A percentile compares a stretch with the other conserved stretches of the same genome.
Conservation (phyloP, 2,329 filamentous ascomycete genomes). For the Chrysoporthe cubensis region DNA sequence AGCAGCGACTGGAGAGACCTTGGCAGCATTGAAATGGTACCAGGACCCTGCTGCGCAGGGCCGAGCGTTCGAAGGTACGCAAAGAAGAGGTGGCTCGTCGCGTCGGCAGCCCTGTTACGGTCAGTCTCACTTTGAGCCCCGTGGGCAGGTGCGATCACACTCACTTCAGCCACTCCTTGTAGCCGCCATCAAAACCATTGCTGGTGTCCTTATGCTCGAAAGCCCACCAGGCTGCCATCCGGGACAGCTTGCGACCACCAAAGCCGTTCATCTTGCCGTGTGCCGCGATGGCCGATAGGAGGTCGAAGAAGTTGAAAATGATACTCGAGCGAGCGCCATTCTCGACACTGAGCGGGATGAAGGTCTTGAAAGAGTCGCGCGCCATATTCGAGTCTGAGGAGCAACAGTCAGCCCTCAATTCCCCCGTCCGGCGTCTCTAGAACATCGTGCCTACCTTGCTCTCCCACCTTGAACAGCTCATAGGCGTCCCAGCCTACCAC, state of each 20-base stretch:
- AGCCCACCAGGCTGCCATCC: slow-evolving; percentile 98
- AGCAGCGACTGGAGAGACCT: slow-evolving; percentile 89
- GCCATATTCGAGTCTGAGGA: slow-evolving; percentile 83
- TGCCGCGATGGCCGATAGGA: slow-evolving; percentile 86
- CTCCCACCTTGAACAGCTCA: slow-evolving; percentile 92
- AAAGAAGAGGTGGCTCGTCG: slow-evolving; percentile 96
- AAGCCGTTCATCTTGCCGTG: slow-evolving; percentile 93
- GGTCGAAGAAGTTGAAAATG: slow-evolving; percentile 95
- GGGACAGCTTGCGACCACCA: slow-evolving; percentile 88
- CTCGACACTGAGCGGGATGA: slow-evolving; percentile 91
- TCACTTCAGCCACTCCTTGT: slow-evolving; percentile 83
- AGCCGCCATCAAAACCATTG: slow-evolving; percentile 93
- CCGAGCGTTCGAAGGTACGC: slow-evolving; percentile 90
- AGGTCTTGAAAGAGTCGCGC: slow-evolving; percentile 91
- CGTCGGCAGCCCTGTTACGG: slow-evolving; percentile 78
- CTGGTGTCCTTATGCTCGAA: slow-evolving; percentile 88
- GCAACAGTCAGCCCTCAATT: slow-evolving; percentile 11
- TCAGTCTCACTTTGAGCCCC: slow-evolving; percentile 35
- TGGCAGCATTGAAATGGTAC: slow-evolving; percentile 83
- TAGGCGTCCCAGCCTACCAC: slow-evolving; percentile 98
- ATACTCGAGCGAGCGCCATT: slow-evolving; percentile 84
- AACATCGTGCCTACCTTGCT: slow-evolving; percentile 69
- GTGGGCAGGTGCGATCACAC: slow-evolving; percentile 34
- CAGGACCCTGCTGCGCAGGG: slow-evolving; percentile 71
- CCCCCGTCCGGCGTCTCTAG: slow-evolving; percentile 4